phyloP scores from a whole-genome alignment of 2,329 filamentous ascomycete genomes.

The Podosphaera leucotricha region DNA sequence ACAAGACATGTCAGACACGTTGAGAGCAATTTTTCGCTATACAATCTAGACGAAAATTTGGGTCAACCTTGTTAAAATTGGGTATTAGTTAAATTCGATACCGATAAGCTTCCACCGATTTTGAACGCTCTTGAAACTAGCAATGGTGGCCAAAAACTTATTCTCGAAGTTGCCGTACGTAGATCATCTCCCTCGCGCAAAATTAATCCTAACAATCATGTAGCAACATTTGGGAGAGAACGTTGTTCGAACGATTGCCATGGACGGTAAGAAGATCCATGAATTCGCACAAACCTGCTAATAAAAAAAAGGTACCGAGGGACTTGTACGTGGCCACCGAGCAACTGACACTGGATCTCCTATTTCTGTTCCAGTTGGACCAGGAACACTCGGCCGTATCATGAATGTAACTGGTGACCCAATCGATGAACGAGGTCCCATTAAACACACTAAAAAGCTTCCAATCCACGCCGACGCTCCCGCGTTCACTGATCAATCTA shows the following conservation, averaged over 20 bases:
- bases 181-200: slow-evolving; percentile 6
- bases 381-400: slow-evolving; percentile 88
- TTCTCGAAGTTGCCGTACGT: slow-evolving; percentile 87
- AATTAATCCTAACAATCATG: slow-evolving; percentile 18
- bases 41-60: slow-evolving; percentile 6
- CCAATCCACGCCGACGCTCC: slow-evolving; percentile 93
- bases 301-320: slow-evolving; percentile 64
- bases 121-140: slow-evolving; percentile 84
- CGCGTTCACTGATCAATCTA: slow-evolving; percentile 85
- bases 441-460: slow-evolving; percentile 70
- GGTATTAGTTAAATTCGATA: slow-evolving; percentile 78
- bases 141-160: slow-evolving; percentile 83
- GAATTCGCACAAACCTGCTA: neutral
- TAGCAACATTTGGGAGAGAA: slow-evolving; percentile 99
- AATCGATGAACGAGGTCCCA: slow-evolving; percentile 96
- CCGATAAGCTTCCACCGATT: slow-evolving; percentile 81
- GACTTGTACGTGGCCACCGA: slow-evolving; percentile 82
- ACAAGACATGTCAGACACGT: slow-evolving; percentile 7
- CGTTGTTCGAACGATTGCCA: slow-evolving; percentile 98
- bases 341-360: slow-evolving; percentile 76
- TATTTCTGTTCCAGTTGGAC: slow-evolving; percentile 90
- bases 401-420: slow-evolving; percentile 99
- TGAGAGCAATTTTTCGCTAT: slow-evolving; percentile 9
- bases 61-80: slow-evolving; percentile 14
- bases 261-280: slow-evolving; percentile 57